Percentiles rank a stretch among this genome's conserved stretches.
Evolutionary conservation across 208 protist species (phyloP).

Genomic region (Leishmania arabica): DNA sequence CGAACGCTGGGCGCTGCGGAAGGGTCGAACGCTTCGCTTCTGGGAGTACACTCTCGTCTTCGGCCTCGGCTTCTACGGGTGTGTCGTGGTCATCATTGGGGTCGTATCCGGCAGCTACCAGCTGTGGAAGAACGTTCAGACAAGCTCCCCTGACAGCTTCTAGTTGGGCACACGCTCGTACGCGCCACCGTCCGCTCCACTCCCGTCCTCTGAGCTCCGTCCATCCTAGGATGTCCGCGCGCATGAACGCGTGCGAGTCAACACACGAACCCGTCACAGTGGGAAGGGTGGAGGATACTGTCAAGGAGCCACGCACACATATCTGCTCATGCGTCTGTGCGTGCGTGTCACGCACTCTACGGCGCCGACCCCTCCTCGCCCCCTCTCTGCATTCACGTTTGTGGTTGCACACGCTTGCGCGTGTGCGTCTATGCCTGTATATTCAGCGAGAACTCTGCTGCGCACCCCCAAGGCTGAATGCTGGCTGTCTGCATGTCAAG

Average conservation of each 20-base stretch:
- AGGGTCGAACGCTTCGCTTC: conserved; percentile 38
- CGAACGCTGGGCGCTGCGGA: conserved; percentile 33
- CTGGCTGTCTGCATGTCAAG: not conserved
- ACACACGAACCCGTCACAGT: not conserved
- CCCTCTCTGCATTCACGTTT: not conserved
- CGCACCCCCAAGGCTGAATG: not conserved
- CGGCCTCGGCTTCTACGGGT: conserved; percentile 51
- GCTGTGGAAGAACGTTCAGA: conserved; percentile 54
- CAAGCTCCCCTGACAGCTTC: conserved; percentile 33
- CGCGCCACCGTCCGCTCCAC: not conserved
- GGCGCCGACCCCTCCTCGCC: not conserved
- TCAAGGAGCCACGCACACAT: not conserved
- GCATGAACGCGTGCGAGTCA: not conserved
- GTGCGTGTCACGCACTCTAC: not conserved
- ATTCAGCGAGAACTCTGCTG: not conserved
- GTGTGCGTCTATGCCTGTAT: not conserved
- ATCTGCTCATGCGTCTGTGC: not conserved
- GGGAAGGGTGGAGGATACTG: too few species aligned
- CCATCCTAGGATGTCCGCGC: not conserved
- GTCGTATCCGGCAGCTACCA: conserved; percentile 52
- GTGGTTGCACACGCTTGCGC: not conserved
- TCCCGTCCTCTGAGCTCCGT: not conserved
- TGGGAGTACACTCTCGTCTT: conserved; percentile 51
- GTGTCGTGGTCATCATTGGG: conserved; percentile 43
- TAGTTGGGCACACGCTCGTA: conserved; percentile 6